Percentiles rank a stretch among this genome's conserved stretches.
Conservation (phyloP, 2,329 filamentous ascomycete genomes). For the Exserohilum rostratum region DNA sequence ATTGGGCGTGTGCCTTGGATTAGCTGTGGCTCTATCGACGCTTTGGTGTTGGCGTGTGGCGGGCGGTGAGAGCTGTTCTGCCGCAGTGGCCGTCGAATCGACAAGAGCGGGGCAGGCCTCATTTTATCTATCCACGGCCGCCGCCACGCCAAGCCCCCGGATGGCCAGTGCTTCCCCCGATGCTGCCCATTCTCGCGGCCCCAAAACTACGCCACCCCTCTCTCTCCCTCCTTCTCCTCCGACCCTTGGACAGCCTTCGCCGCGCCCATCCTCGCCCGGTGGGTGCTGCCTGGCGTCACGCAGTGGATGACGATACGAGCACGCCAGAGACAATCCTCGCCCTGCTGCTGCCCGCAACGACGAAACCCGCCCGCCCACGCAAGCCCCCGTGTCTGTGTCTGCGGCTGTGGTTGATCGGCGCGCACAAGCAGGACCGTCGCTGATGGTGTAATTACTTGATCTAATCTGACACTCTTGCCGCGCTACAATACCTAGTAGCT, state of each 20-base stretch:
- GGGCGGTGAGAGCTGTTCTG: constrained; percentile 17
- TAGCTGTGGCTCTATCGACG: too few relatives aligned
- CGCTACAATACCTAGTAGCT: constrained; percentile 9
- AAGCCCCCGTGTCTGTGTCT: too few relatives aligned
- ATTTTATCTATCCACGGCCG: constrained; percentile 18
- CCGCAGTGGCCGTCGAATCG: constrained; percentile 20
- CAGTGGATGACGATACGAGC: constrained; percentile 47
- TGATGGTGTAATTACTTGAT: constrained; percentile 65
- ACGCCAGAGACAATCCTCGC: constrained; percentile 34
- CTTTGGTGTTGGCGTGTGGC: too few relatives aligned
- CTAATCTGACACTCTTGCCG: constrained; percentile 62
- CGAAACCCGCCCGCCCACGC: constrained; percentile 29
- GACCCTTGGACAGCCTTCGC: constrained; percentile 13
- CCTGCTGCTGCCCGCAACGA: constrained; percentile 18
- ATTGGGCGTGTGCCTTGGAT: constrained; percentile 40
- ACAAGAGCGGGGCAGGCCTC: constrained; percentile 17
- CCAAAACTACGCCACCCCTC: constrained; percentile 4
- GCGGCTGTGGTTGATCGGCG: constrained; percentile 34
- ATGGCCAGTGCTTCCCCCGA: too few relatives aligned
- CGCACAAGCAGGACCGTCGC: constrained; percentile 35
- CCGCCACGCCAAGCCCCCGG: neutral
- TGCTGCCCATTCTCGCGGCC: too few relatives aligned
- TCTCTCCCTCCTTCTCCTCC: constrained; percentile 1
- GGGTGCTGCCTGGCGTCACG: constrained; percentile 14
- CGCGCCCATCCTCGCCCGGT: constrained; percentile 18